A percentile compares a stretch with the other conserved stretches of the same genome.
Evolutionary conservation across 176 grass and related monocot genomes (phyloP).

Genomic region (Secale cereale): DNA sequence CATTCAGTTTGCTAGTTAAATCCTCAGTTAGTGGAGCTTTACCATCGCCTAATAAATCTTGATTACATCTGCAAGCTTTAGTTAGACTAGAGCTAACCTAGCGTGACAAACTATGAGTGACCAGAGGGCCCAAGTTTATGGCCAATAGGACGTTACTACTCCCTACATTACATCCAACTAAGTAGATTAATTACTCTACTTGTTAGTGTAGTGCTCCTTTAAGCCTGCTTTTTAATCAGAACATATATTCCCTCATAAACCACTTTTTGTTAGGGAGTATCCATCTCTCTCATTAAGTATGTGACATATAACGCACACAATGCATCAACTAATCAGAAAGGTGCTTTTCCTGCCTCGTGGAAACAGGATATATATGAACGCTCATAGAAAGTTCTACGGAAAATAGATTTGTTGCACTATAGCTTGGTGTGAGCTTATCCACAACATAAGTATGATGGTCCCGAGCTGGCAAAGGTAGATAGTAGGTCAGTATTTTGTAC

Average conservation of each 20-base stretch:
- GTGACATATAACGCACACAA: neutral
- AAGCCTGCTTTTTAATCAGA: conserved; percentile 31
- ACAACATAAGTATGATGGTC: neutral
- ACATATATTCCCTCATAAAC: conserved; percentile 34
- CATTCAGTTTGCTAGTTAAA: conserved; percentile 27
- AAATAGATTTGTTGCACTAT: neutral
- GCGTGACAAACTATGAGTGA: conserved; percentile 21
- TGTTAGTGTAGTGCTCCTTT: conserved; percentile 10
- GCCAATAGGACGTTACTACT: conserved; percentile 3
- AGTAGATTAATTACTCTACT: conserved; percentile 10
- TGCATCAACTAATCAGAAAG: neutral
- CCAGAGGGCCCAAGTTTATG: neutral
- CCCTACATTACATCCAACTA: too few relatives aligned
- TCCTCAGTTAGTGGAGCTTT: conserved; percentile 46
- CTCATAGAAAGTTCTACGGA: neutral
- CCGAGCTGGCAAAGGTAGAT: neutral
- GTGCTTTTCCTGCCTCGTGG: neutral
- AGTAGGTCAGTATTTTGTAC: conserved; percentile 13
- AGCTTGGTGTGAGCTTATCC: conserved; percentile 36
- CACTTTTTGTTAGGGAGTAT: conserved; percentile 35
- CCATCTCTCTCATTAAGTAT: conserved; percentile 23
- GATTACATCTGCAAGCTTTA: conserved; percentile 48
- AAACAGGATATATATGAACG: neutral
- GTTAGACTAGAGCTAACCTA: neutral
- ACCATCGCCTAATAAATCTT: conserved; percentile 25